A percentile compares a stretch with the other conserved stretches of the same genome.
These are phyloP conservation scores for Bipolaris bicolor DNA, from an alignment of 2,329 filamentous ascomycete species.

Conservation along the genomic window DNA sequence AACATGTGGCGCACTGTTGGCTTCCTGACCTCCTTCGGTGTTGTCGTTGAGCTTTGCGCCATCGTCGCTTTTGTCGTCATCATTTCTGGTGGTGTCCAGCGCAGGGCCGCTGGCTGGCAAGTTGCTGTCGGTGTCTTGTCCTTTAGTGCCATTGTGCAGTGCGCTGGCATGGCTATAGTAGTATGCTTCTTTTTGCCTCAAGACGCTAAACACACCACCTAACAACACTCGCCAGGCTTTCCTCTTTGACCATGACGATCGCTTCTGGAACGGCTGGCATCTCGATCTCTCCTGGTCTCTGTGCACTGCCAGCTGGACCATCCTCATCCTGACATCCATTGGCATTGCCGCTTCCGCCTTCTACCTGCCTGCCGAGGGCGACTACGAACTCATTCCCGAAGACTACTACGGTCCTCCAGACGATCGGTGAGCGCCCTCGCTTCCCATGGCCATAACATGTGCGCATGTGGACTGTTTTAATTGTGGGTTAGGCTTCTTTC, in stretches of 20 bases:
- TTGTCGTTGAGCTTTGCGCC: conserved; percentile 80
- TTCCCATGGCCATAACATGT: not conserved
- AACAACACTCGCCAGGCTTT: conserved; percentile 66
- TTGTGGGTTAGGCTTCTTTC: conserved; percentile 37
- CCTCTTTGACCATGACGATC: conserved; percentile 80
- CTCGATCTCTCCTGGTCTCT: conserved; percentile 82
- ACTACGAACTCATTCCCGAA: conserved; percentile 76
- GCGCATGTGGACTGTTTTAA: conserved; percentile 26
- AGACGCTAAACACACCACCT: conserved; percentile 8
- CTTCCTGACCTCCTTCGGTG: conserved; percentile 84
- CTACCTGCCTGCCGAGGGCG: conserved; percentile 77
- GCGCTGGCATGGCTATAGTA: conserved; percentile 80
- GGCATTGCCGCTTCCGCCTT: conserved; percentile 71
- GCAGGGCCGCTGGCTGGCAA: conserved; percentile 83
- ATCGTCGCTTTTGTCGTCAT: conserved; percentile 82
- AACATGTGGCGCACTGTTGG: conserved; percentile 88
- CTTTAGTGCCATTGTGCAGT: conserved; percentile 71
- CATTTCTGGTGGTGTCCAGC: conserved; percentile 76
- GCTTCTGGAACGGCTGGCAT: conserved; percentile 82
- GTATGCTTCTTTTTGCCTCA: conserved; percentile 60
- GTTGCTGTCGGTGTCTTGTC: conserved; percentile 70
- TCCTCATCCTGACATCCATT: conserved; percentile 59
- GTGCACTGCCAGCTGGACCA: conserved; percentile 64
- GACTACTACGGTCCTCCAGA: conserved; percentile 37
- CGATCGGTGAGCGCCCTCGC: conserved; percentile 38